Evolutionary conservation across 2,329 filamentous ascomycete genomes (phyloP), one percentile per base, ranked within the genome.

Genomic region (Parafenestella ontariensis): DNA sequence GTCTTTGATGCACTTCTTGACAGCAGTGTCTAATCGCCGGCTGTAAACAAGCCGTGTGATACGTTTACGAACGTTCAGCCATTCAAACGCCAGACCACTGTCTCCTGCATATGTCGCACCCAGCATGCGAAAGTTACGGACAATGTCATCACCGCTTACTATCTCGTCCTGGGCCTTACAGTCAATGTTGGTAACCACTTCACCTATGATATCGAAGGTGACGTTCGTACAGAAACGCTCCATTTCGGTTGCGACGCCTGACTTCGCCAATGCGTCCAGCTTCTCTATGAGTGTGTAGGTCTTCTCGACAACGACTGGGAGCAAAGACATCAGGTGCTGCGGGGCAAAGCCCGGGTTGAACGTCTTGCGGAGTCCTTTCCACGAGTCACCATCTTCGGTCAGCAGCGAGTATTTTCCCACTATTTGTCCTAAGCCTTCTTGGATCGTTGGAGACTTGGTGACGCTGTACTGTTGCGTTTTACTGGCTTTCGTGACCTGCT

Each of bases 341-440:
- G 70, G 66, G 3, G 69, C 68, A 46, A 78, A 78, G 3, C 73
- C 75, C 13, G 70, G 68, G 28, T 75, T 75, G 61, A 76, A 77
- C 1, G 65, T 68, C 41, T 69, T 68, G 26, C 74, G 69, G 43
- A 74, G 62, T 4, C 42, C 46, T 58, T 75, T 77, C 75, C 76
- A 77, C 1, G 56, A 51, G 41, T 70, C 67, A 13, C 66, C 69
- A 45, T 72, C 59, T 34, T 58, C 56, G 33, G 41, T 58, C 8
- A 76, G 56, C 8, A 76, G 53, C 3, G 73, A 74, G 15, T 52
- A 54, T 24, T 51, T 48, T 2, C 74, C 73, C n/a, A 76, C 52
- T 8, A 73, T 56, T 3, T 49, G 48, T 5, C 47, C 52, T 18
- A 59, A 64, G 1, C 56, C 56, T 9, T 21, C 40, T 39, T 62